phyloP scores from a whole-genome alignment of 441 rosid species.

The Macaranga tanarius region DNA sequence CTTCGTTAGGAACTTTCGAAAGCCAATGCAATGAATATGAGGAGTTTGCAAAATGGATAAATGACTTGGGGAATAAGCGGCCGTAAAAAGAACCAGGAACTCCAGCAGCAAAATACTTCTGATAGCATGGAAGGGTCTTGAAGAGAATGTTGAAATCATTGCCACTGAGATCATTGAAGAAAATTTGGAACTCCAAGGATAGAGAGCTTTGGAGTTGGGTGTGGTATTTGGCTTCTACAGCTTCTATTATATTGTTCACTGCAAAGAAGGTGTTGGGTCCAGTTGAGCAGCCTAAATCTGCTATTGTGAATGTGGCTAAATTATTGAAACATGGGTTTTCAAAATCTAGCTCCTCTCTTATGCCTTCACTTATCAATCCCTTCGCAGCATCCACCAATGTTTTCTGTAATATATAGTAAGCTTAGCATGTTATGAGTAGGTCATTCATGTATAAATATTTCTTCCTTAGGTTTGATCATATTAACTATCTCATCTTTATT shows the following conservation, averaged over 20 bases:
- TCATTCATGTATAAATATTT: too few species aligned
- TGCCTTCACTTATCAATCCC: neutral
- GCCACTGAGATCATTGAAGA: slow-evolving; percentile 30
- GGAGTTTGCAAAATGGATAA: slow-evolving; percentile 26
- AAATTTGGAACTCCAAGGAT: slow-evolving; percentile 28
- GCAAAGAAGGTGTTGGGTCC: slow-evolving; percentile 17
- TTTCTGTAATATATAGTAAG: slow-evolving; percentile 2
- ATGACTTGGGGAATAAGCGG: slow-evolving; percentile 29
- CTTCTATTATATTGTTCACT: slow-evolving; percentile 3
- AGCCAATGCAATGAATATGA: slow-evolving; percentile 35
- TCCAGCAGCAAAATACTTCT: slow-evolving; percentile 20
- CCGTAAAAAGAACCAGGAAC: slow-evolving; percentile 35
- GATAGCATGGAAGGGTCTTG: slow-evolving; percentile 20
- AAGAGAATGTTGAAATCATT: slow-evolving; percentile 44
- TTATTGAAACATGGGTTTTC: neutral
- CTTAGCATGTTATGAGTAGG: too few species aligned
- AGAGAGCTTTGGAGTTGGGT: neutral
- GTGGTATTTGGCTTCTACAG: slow-evolving; percentile 9
- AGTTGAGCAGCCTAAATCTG: slow-evolving; percentile 17
- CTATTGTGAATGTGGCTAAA: slow-evolving; percentile 1
- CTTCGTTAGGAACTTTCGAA: slow-evolving; percentile 25
- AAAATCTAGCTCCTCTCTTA: neutral
- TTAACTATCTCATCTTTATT: too few species aligned
- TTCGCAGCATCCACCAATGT: slow-evolving; percentile 6
- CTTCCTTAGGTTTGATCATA: too few species aligned